A percentile compares a stretch with the other conserved stretches of the same genome.
phyloP scores from a whole-genome alignment of 495 filamentous ascomycete genomes.

The Pyrenula aspistea region DNA sequence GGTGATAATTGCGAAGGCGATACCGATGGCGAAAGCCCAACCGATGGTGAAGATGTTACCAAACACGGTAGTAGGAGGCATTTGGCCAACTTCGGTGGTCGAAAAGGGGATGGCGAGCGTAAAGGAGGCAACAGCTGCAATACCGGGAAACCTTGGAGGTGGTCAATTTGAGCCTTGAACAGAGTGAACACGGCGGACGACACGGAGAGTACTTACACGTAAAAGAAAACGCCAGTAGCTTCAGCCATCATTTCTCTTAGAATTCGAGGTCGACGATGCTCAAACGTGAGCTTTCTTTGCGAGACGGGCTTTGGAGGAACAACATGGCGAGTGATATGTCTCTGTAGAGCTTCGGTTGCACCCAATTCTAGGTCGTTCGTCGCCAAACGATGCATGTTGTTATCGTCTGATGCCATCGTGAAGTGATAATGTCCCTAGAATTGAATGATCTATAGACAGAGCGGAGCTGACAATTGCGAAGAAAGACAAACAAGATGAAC shows the following conservation, averaged over 20 bases:
- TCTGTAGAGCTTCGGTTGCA: constrained; percentile 33
- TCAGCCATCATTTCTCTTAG: constrained; percentile 36
- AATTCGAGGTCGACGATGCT: constrained; percentile 32
- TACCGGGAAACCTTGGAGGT: constrained; percentile 29
- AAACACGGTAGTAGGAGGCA: constrained; percentile 18
- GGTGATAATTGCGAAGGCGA: constrained; percentile 41
- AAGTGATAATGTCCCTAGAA: too few species aligned
- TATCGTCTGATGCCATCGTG: neutral
- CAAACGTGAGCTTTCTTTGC: constrained; percentile 36
- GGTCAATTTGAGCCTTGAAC: neutral
- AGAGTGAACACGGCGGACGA: neutral
- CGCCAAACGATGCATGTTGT: constrained; percentile 16
- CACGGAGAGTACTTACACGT: constrained; percentile 21
- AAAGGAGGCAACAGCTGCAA: constrained; percentile 32
- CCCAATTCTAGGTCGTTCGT: constrained; percentile 31
- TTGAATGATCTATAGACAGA: too few species aligned
- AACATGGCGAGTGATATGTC: constrained; percentile 31
- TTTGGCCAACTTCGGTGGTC: neutral
- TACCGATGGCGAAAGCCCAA: constrained; percentile 36
- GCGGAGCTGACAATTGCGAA: too few species aligned
- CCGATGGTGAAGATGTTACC: constrained; percentile 36
- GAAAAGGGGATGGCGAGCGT: constrained; percentile 21
- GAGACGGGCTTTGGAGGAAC: constrained; percentile 29
- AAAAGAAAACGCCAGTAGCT: constrained; percentile 39
- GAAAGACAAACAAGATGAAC: too few species aligned